Evolutionary conservation across 1,284 basidiomycete species (phyloP).

Genomic region (Pseudozyma sp.): DNA sequence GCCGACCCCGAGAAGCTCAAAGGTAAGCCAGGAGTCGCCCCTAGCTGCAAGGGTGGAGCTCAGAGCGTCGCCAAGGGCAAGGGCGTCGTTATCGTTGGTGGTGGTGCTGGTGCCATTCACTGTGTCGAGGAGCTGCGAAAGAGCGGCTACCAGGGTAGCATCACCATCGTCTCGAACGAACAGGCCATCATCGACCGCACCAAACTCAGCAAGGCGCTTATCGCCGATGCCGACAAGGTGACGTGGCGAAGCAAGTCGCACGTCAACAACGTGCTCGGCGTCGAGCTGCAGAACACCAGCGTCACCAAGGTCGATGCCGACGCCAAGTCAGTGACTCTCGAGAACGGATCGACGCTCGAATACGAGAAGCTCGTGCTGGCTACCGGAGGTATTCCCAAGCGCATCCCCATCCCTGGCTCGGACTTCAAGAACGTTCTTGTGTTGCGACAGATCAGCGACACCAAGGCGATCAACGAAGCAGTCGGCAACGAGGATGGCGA

Average conservation of each 20-base stretch:
- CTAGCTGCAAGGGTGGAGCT: conserved; percentile 57
- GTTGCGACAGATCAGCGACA: conserved; percentile 79
- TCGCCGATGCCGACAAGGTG: conserved; percentile 81
- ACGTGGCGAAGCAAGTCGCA: conserved; percentile 80
- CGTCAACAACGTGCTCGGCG: conserved; percentile 83
- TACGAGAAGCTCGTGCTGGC: conserved; percentile 70
- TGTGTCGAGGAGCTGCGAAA: conserved; percentile 85
- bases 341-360: conserved; percentile 61
- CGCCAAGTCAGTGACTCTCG: conserved; percentile 67
- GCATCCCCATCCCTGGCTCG: conserved; percentile 82
- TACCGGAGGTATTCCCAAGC: conserved; percentile 71
- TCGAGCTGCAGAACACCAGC: conserved; percentile 76
- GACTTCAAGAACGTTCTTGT: conserved; percentile 83
- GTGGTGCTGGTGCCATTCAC: conserved; percentile 84
- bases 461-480: conserved; percentile 81
- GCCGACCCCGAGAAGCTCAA: conserved; percentile 78
- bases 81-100: conserved; percentile 85
- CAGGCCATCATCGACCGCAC: conserved; percentile 87
- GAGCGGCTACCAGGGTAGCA: conserved; percentile 81
- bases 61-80: conserved; percentile 70
- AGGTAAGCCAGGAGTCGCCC: conserved; percentile 60
- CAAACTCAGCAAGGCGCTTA: conserved; percentile 87
- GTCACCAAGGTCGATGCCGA: conserved; percentile 54
- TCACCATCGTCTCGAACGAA: conserved; percentile 85
- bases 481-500: conserved; percentile 66